Base-by-base conservation (phyloP, 1,284 basidiomycete genomes). In the Marasmius oreades region DNA sequence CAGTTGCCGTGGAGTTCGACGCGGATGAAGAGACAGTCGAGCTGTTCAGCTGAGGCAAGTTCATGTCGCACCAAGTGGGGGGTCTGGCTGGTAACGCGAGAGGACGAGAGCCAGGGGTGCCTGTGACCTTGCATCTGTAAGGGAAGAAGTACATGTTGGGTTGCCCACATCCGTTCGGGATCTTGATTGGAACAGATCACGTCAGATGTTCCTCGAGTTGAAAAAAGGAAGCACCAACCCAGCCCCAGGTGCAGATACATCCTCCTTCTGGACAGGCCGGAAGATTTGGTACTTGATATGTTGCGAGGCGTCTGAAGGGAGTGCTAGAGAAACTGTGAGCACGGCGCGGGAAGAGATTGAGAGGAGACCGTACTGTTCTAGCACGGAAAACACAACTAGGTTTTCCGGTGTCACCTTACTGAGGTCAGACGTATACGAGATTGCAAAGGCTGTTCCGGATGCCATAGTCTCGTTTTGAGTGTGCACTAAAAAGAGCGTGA, bases 221-320 rank as follows among this genome's bases (percentile, higher is more conserved):
- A 18, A 31, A n/a, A 3, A 3, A 10, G 5, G 2, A n/a, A 28
- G 1, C 1, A 50, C 47, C 33, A 11, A 50, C 47, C 47, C 47
- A 50, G 47, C 47, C 47, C 47, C 47, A 22, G 52, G 73, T 73
- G 66, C 78, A 80, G 44, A 73, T 78, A 55, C 79, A 81, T 4
- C 79, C 79, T 24, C 64, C 77, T 6, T 65, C 55, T 45, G 78
- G 77, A 62, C 78, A 80, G 11, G 75, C 68, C 45, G 78, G 79
- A 63, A 80, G 65, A 16, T 72, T 68, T n/a, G 78, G 79, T 20
- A 80, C 77, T 20, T 75, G 67, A 60, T 79, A 81, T 10, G 63
- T 66, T 4, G 73, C 66, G 1, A 76, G 26, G 28, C 78, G 74
- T 62, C 74, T 76, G 76, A 76, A 80, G 4, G 79, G 79, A 3